A percentile compares a stretch with the other conserved stretches of the same genome.
phyloP scores from a whole-genome alignment of 2,329 filamentous ascomycete species.

The Cladosporium sp. region DNA sequence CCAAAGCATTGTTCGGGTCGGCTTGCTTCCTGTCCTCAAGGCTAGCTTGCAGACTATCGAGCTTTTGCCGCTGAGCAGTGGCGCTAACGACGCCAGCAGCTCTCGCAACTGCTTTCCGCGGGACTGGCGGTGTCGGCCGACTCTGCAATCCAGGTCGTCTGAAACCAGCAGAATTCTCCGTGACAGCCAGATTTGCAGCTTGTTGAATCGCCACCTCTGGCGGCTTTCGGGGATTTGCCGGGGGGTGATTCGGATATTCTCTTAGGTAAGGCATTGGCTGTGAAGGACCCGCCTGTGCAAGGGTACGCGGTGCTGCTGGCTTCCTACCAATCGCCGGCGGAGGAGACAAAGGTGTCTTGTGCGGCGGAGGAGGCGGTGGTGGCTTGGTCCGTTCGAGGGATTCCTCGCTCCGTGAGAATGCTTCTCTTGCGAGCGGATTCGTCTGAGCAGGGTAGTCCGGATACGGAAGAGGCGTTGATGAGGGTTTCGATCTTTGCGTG shows the following conservation, averaged over 20 bases:
- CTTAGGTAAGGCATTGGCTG: constrained; percentile 39
- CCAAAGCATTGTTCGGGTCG: constrained; percentile 15
- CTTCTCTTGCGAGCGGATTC: constrained; percentile 20
- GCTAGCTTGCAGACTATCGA: constrained; percentile 19
- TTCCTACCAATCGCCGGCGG: background rate
- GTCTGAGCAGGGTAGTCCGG: constrained; percentile 24
- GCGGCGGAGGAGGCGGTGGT: constrained; percentile 23
- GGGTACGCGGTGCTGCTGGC: constrained; percentile 9
- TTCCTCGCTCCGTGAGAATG: constrained; percentile 24
- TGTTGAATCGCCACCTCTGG: constrained; percentile 14
- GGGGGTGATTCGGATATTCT: constrained; percentile 41
- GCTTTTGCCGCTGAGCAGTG: constrained; percentile 26
- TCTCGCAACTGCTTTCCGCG: constrained; percentile 31
- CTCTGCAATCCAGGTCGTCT: constrained; percentile 12
- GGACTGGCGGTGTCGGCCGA: constrained; percentile 23
- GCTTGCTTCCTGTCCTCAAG: constrained; percentile 14
- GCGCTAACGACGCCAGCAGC: constrained; percentile 29
- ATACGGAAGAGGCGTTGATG: constrained; percentile 22
- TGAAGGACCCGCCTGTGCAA: constrained; percentile 18
- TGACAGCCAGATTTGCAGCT: constrained; percentile 11
- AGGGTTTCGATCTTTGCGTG: constrained; percentile 10
- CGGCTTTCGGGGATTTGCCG: constrained; percentile 26
- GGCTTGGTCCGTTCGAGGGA: constrained; percentile 22
- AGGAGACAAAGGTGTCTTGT: constrained; percentile 13
- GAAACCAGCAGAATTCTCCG: constrained; percentile 7